Evolutionary conservation across 225 moss, liverwort and hornwort genomes (phyloP), one percentile per base, ranked within the genome.

Genomic region (Ulota crispa): DNA sequence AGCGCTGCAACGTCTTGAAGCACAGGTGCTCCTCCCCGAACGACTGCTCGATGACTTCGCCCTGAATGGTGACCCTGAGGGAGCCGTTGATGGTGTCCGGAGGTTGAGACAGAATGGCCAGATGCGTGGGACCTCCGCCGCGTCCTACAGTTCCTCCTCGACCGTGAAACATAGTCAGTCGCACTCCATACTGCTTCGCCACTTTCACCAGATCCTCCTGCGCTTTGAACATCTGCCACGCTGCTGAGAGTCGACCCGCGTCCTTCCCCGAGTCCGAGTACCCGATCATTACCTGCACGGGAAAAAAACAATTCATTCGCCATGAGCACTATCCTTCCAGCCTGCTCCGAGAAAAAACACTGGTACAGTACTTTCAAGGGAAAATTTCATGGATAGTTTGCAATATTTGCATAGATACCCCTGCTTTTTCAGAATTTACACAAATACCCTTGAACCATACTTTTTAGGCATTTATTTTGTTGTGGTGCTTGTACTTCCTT

Each of bases 1-100:
- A 98, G 13, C 97, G 95, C 65, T 98, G 97, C 85, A 97, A 37
- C 24, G 97, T 98, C 79, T 91, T 88, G 86, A 98, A 98, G 78
- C 97, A 98, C 80, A 98, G 78, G 75, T 98, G 97, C 91, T 98
- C 95, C 81, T 98, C 97, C 2, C 97, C 97, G 52, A 98, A 98
- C 66, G 93, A 95, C 70, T 98, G 97, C 83, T 98, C 97, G 54
- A 98, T 98, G 31, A 98, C 97, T 80, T 98, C 97, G 12, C 97
- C 97, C 75, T 98, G 97, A 31, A 98, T 92, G 39, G 97, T 98
- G 36, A 98, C 97, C 19, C 97, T 85, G 45, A 98, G 81, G 27
- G 95, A 98, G 61, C 97, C 97, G 24, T 95, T 95, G 67, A 98
- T 93, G 3, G 97, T 98, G 63, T 98, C 97, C 4, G 97, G 97